Base-by-base conservation (phyloP, 108 stramenopile genomes). In the Chaetoceros tenuissimus region DNA sequence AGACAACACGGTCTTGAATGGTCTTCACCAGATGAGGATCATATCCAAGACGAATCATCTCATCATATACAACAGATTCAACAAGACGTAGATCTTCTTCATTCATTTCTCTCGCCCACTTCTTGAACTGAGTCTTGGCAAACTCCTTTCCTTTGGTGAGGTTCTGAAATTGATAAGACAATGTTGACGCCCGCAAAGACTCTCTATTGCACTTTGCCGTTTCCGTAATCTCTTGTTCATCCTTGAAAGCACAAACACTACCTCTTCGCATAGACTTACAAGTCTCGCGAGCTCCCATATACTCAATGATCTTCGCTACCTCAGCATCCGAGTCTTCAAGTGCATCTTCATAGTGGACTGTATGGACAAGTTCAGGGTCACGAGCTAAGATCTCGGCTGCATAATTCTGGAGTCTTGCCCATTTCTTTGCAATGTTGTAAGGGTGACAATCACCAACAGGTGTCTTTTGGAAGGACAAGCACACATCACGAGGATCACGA, bases 401-500 rank as follows among this genome's bases (percentile, higher is more conserved):
- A 34, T 24, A 21, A 1, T 55, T 21, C 34, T 72, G 71, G 17
- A 72, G 54, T n/a, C 49, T 64, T 25, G 54, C 51, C 71, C 71
- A 72, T 44, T 72, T 72, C 24, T 65, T 72, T 16, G 26, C 46
- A 29, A 72, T 72, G 44, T 54, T 65, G 26, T 72, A 58, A 23
- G 26, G 48, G 46, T 72, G 71, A 21, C 60, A 62, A 46, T 72
- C 71, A 20, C 71, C 71, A 22, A 72, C 71, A 0, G 71, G 71
- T 25, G 71, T 72, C 18, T 72, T 72, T 60, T 66, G 56, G 34
- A 72, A 72, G 40, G 60, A 62, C 49, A 72, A 34, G 22, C 44
- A 46, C 13, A 72, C 71, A 56, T 72, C 71, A 30, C 71, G 59
- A 51, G 71, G 71, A 57, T 72, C 71, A 13, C 71, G 60, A 17